phyloP scores from a whole-genome alignment of 2,329 filamentous ascomycete genomes.

The Clonostachys rhizophaga region DNA sequence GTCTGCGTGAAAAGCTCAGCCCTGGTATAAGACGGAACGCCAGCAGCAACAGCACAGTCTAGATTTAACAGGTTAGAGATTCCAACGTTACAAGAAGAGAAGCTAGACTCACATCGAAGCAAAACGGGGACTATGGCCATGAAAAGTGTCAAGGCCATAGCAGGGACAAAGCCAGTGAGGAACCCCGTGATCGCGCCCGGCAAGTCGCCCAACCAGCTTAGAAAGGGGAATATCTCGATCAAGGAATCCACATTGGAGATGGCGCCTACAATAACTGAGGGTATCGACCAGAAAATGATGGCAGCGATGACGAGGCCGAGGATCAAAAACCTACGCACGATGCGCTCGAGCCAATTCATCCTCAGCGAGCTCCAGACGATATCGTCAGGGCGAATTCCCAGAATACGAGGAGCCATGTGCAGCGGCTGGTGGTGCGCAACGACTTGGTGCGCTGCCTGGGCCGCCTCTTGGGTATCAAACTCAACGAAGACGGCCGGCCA shows the following conservation, averaged over 20 bases:
- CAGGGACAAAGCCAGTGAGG: slow-evolving; percentile 78
- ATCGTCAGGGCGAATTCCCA: slow-evolving; percentile 77
- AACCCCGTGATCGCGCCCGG: slow-evolving; percentile 73
- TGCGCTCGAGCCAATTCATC: slow-evolving; percentile 81
- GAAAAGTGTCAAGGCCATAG: slow-evolving; percentile 72
- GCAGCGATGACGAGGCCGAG: slow-evolving; percentile 69
- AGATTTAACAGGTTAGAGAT: background rate
- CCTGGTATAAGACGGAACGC: slow-evolving; percentile 72
- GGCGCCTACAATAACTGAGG: slow-evolving; percentile 73
- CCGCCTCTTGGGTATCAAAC: slow-evolving; percentile 76
- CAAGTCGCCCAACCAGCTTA: slow-evolving; percentile 67
- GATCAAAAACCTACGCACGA: slow-evolving; percentile 66
- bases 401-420: slow-evolving; percentile 81
- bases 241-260: slow-evolving; percentile 81
- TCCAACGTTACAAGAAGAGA: background rate
- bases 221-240: slow-evolving; percentile 60
- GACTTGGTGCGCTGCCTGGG: slow-evolving; percentile 82
- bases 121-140: slow-evolving; percentile 84
- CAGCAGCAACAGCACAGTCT: slow-evolving; percentile 74
- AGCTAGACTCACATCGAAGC: slow-evolving; percentile 48
- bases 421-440: slow-evolving; percentile 82
- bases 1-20: slow-evolving; percentile 89
- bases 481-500: slow-evolving; percentile 85
- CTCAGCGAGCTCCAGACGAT: slow-evolving; percentile 84
- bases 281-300: slow-evolving; percentile 82